Evolutionary conservation across 148 eudicot species (phyloP).

Genomic region (Amaranthus hypochondriacus): DNA sequence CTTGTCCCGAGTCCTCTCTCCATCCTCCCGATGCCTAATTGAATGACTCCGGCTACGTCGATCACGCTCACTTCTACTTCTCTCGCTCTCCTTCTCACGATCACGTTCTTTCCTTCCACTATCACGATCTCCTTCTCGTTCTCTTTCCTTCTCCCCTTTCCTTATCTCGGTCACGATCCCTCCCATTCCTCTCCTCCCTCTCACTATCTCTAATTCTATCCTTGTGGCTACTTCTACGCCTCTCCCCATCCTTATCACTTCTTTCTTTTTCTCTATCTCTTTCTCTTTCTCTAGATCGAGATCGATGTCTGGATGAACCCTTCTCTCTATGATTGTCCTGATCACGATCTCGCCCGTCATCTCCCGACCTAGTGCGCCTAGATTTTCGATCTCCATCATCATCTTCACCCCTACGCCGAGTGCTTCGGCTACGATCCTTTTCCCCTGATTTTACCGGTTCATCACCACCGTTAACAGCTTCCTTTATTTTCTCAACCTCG

Average conservation of each 20-base stretch:
- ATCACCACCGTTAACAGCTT: conserved; percentile 45
- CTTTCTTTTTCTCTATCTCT: conserved; percentile 40
- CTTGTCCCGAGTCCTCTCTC: conserved; percentile 34
- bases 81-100: conserved; percentile 35
- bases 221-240: conserved; percentile 34
- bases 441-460: conserved; percentile 35
- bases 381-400: conserved; percentile 42
- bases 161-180: conserved; percentile 28
- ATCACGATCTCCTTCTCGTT: conserved; percentile 36
- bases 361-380: conserved; percentile 52
- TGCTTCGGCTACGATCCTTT: conserved; percentile 41
- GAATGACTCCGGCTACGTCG: conserved; percentile 50
- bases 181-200: conserved; percentile 23
- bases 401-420: conserved; percentile 43
- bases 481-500: conserved; percentile 37
- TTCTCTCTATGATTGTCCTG: conserved; percentile 44
- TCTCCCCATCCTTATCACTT: conserved; percentile 38
- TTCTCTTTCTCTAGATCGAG: conserved; percentile 50
- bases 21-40: conserved; percentile 42
- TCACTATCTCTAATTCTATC: conserved; percentile 36
- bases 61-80: conserved; percentile 30
- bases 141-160: conserved; percentile 38
- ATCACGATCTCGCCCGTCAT: conserved; percentile 41
- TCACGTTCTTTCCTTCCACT: conserved; percentile 31
- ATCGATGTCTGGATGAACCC: conserved; percentile 41